Evolutionary conservation across 2,329 filamentous ascomycete genomes (phyloP), one percentile per base, ranked within the genome.

Genomic region (Pestalotiopsis sp.): DNA sequence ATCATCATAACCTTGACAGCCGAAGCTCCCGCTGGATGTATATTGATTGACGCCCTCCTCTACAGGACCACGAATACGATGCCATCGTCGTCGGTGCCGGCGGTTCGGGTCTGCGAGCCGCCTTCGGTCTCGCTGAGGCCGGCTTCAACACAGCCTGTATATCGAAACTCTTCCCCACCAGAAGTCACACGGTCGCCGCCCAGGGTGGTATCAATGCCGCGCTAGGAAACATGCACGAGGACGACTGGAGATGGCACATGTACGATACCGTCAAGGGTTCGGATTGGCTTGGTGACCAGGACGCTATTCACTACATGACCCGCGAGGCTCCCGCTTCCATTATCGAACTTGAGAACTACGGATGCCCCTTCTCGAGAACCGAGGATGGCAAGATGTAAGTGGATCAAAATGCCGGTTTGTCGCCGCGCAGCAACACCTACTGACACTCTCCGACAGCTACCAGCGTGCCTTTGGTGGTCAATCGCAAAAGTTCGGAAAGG

Each of bases 171-270:
- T 95, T 95, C 85, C 93, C 93, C 64, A 96, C 93, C 66, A 87
- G 93, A 86, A 92, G 89, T 80, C 93, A 96, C 83, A 96, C 93
- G 9, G 93, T 96, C 76, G 93, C 93, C 69, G 90, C 90, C 56
- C 90, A 92, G 82, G 93, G 93, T 79, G 93, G 93, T 78, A 95
- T 96, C 86, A 96, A 96, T 81, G 93, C 93, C 68, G 93, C 93
- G 65, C 87, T 96, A 68, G 93, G 93, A 79, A 97, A 97, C 86
- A 98, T 98, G 95, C 94, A 97, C 87, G 90, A 95, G 86, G 95
- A 98, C 78, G 94, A 98, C 85, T 98, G 95, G 95, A 91, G 94
- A 87, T 98, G 95, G 95, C 95, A 98, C 85, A 98, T 98, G 95
- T 98, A 98, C 87, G 95, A 98, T 82, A 98, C 95, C 58, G 95